Conservation (phyloP, 257 asterid genomes). For the Gentiana macrophylla region DNA sequence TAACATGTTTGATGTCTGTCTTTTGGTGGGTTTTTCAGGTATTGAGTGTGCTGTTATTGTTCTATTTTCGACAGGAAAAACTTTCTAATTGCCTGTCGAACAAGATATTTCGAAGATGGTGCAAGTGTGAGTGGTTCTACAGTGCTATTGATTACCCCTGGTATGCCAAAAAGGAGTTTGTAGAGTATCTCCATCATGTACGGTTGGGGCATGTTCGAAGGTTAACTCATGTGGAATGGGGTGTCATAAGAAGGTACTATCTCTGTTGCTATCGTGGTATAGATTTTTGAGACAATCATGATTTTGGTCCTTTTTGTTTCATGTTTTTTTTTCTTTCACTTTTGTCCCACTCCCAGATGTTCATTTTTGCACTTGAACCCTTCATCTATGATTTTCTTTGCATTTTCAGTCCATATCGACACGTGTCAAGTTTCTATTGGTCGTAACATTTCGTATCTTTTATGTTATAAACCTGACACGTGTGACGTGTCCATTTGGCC, state of each 20-base stretch:
- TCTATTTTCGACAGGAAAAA: conserved; percentile 33
- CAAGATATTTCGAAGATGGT: conserved; percentile 70
- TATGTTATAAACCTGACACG: too few relatives aligned
- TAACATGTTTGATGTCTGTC: neutral
- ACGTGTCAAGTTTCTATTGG: too few relatives aligned
- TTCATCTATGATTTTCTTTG: too few relatives aligned
- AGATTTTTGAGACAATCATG: too few relatives aligned
- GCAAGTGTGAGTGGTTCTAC: conserved; percentile 87
- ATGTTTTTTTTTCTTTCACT: neutral
- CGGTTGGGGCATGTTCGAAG: conserved; percentile 87
- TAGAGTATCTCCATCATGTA: conserved; percentile 74
- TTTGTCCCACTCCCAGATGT: too few relatives aligned
- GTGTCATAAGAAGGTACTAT: conserved; percentile 77
- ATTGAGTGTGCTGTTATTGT: conserved; percentile 7
- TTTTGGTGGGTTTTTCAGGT: neutral
- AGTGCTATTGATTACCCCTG: conserved; percentile 91
- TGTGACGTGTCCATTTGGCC: too few relatives aligned
- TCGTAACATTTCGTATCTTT: too few relatives aligned
- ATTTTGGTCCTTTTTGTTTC: too few relatives aligned
- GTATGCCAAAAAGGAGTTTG: conserved; percentile 84
- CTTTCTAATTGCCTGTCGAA: conserved; percentile 54
- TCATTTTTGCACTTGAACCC: too few relatives aligned
- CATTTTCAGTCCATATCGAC: too few relatives aligned
- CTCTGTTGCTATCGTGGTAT: conserved; percentile 2
- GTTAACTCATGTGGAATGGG: conserved; percentile 89